Base-by-base conservation (phyloP, 257 asterid genomes). In the Nyctanthes arbortristis region DNA sequence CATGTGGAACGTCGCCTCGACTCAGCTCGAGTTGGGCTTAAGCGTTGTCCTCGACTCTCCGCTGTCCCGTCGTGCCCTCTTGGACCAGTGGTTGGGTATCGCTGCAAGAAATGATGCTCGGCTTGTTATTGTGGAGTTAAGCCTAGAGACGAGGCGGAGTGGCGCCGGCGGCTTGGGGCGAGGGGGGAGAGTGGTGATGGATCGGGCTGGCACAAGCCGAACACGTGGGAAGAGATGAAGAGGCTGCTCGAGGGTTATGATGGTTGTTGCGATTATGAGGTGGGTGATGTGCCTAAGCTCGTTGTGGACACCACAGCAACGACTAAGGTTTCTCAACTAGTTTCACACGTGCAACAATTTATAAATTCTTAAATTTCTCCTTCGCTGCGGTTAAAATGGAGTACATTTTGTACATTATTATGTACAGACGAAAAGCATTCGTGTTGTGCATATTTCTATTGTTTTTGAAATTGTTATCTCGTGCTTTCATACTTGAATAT, bases 201-300 rank as follows among this genome's bases (percentile, higher is more conserved):
- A n/a, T 72, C 68, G 35, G 81, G 81, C 59, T 88, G 93, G 93
- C 93, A 90, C 65, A 88, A 88, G 81, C 96, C 97, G 24, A 22
- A 72, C 4, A 79, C 81, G 66, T 86, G 96, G 93, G 70, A 14
- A 20, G 96, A 90, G n/a, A 81, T 90, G 80, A 92, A 83, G 82
- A 68, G 63, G 40, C 49, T 88, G 70, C 40, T 90, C 88, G 89
- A 83, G 59, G 77, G 71, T 6, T 90, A 90, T 67, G 86, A 70
- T 49, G 85, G 87, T 40, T 88, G 97, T 63, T 88, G 94, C 89
- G 92, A 90, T 40, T 90, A 90, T 79, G 97, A 86, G 40, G 74
- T 81, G 25, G 92, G 83, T 4, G 77, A 73, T 4, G 90, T 88
- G 69, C 78, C 87, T 25, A 86, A 77, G 77, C 67, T 86, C 18